These are phyloP conservation scores for Meira miltonrushii DNA, from an alignment of 1,284 basidiomycete species.

Conservation along the genomic window DNA sequence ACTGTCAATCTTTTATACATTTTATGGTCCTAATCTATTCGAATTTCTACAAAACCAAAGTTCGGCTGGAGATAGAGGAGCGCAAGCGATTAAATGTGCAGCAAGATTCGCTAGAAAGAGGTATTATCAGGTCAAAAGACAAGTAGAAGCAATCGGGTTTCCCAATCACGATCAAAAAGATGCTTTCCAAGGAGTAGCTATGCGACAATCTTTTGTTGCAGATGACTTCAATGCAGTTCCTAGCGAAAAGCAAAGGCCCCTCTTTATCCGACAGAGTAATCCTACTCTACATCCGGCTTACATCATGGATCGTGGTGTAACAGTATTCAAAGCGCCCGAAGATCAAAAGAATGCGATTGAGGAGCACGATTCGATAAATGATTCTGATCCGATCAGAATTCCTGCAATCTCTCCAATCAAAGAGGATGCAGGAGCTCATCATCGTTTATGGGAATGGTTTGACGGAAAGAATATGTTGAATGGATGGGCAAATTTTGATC, in stretches of 20 bases:
- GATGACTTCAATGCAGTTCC: neutral
- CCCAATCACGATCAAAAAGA: neutral
- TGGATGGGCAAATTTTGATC: neutral
- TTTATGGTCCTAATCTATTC: neutral
- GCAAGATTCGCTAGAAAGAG: neutral
- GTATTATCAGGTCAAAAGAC: neutral
- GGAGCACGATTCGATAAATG: too few relatives aligned
- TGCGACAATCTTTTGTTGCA: neutral
- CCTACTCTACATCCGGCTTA: neutral
- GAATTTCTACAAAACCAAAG: neutral
- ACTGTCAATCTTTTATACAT: neutral
- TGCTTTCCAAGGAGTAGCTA: neutral
- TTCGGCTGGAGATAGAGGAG: neutral
- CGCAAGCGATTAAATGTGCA: neutral
- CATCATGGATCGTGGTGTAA: neutral
- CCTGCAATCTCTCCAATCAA: too few relatives aligned
- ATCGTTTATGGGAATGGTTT: neutral
- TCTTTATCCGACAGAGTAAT: neutral
- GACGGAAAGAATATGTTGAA: neutral
- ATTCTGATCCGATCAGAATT: too few relatives aligned
- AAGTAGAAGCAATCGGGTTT: neutral
- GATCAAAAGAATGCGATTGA: too few relatives aligned
- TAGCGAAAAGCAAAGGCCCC: neutral
- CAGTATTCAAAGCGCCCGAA: neutral
- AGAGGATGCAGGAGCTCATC: neutral